Conservation (phyloP, 1,284 basidiomycete species). For the Trichosporon sp. region DNA sequence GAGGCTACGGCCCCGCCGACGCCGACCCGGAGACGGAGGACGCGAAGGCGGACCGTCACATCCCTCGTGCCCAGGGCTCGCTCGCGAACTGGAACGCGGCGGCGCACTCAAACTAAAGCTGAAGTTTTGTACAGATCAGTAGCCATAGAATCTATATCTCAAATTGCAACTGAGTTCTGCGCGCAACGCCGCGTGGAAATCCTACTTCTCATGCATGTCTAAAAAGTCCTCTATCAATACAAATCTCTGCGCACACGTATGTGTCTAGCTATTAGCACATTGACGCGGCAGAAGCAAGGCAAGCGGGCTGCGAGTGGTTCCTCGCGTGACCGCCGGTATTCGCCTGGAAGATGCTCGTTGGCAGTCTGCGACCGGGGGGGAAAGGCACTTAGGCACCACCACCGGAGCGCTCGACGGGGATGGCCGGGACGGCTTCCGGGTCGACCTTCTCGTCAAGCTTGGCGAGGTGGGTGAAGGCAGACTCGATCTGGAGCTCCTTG, state of each 20-base stretch:
- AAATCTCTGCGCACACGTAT: not conserved
- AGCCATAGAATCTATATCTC: not conserved
- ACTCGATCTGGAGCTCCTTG: conserved; percentile 70
- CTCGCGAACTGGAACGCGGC: conserved; percentile 7
- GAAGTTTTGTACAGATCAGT: not conserved
- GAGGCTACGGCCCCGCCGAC: conserved; percentile 63
- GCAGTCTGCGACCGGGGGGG: too few relatives aligned
- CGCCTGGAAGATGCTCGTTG: too few relatives aligned
- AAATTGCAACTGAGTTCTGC: too few relatives aligned
- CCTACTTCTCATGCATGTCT: not conserved
- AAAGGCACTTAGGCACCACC: conserved; percentile 66
- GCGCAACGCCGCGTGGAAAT: too few relatives aligned
- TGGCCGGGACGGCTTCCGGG: conserved; percentile 49
- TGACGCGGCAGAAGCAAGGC: not conserved
- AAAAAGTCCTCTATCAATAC: conserved; percentile 3
- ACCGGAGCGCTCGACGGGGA: conserved; percentile 80
- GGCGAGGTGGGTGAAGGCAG: conserved; percentile 60
- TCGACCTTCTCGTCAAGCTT: conserved; percentile 40
- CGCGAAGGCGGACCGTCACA: not conserved
- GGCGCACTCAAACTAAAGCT: not conserved
- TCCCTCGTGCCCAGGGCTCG: conserved; percentile 3
- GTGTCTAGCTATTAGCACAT: not conserved
- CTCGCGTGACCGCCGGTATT: not conserved
- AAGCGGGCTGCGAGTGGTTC: too few relatives aligned
- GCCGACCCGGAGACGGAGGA: conserved; percentile 14